These are phyloP conservation scores for Serendipita vermifera DNA, from an alignment of 768 basidiomycete genomes.

Conservation along the genomic window DNA sequence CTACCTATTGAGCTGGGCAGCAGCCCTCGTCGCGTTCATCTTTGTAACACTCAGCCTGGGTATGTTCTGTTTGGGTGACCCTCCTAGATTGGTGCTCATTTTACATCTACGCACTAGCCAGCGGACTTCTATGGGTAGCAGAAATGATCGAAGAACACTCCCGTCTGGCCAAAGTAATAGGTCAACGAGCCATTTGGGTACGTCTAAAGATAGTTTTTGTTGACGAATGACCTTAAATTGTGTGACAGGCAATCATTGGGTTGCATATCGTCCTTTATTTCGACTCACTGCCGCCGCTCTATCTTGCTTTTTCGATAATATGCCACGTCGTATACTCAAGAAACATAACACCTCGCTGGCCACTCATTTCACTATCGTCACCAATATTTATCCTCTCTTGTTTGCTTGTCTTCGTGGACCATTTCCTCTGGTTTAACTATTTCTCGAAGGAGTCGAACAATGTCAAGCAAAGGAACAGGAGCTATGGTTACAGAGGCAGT, in stretches of 20 bases:
- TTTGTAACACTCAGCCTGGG: constrained; percentile 90
- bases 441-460: constrained; percentile 66
- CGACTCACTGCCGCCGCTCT: constrained; percentile 63
- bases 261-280: constrained; percentile 68
- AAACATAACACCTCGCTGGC: constrained; percentile 86
- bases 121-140: constrained; percentile 84
- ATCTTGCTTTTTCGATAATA: constrained; percentile 61
- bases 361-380: constrained; percentile 82
- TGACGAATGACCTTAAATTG: background rate
- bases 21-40: constrained; percentile 61
- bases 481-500: constrained; percentile 21
- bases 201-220: background rate
- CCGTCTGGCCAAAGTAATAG: constrained; percentile 62
- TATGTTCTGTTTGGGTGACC: constrained; percentile 25
- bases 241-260: constrained; percentile 52
- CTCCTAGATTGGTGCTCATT: background rate
- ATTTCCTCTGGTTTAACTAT: constrained; percentile 95
- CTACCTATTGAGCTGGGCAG: constrained; percentile 40
- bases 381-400: constrained; percentile 76
- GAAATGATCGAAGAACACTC: constrained; percentile 95
- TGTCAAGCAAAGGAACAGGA: constrained; percentile 26
- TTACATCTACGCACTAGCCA: constrained; percentile 41
- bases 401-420: constrained; percentile 70
- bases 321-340: constrained; percentile 85
- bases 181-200: constrained; percentile 80